phyloP scores from a whole-genome alignment of 805 yeast genomes.

The Lipomyces yamadae region DNA sequence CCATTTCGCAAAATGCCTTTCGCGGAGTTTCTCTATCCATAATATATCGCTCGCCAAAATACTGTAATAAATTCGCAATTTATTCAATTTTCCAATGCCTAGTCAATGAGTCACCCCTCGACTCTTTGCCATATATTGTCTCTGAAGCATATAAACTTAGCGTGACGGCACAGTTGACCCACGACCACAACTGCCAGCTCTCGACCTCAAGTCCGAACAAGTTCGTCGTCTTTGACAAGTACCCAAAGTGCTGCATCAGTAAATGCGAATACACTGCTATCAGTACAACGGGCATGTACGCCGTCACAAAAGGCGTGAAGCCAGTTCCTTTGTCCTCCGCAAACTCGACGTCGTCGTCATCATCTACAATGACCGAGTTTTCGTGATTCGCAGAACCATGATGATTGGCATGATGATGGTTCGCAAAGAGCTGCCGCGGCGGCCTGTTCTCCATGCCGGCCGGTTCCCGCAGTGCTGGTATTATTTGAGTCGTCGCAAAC shows the following conservation, averaged over 20 bases:
- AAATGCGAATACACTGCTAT: slow-evolving; percentile 95
- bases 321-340: background rate
- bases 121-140: slow-evolving; percentile 50
- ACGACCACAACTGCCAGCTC: slow-evolving; percentile 96
- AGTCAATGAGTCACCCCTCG: slow-evolving; percentile 34
- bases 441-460: background rate
- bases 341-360: slow-evolving; percentile 5
- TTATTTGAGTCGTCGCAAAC: slow-evolving; percentile 87
- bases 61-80: background rate
- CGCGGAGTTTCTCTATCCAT: background rate
- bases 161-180: slow-evolving; percentile 87
- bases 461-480: slow-evolving; percentile 65
- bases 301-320: slow-evolving; percentile 58
- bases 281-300: slow-evolving; percentile 91
- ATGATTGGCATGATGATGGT: background rate
- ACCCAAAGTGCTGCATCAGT: slow-evolving; percentile 85
- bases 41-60: background rate
- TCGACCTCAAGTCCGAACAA: slow-evolving; percentile 50
- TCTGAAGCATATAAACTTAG: slow-evolving; percentile 81
- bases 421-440: background rate
- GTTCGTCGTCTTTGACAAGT: slow-evolving; percentile 66
- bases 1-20: background rate
- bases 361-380: slow-evolving; percentile 5
- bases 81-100: slow-evolving; percentile 41
- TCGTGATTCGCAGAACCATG: background rate